Evolutionary conservation across 2,329 filamentous ascomycete genomes (phyloP), one percentile per base, ranked within the genome.

Genomic region (Monilinia polystroma): DNA sequence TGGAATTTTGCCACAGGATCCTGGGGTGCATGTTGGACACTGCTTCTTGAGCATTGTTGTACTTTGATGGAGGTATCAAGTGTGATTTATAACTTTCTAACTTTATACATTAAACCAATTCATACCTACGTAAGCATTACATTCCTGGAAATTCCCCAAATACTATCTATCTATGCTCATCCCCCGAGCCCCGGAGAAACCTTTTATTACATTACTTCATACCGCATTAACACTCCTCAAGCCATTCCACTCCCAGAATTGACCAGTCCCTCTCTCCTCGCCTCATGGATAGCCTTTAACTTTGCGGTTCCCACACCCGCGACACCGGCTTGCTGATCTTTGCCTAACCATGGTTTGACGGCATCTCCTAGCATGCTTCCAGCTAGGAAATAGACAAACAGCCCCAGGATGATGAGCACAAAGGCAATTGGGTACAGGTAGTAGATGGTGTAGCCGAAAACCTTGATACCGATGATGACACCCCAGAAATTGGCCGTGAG

Each of bases 401-500:
- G 85, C 0, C 95, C 94, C 38, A 93, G 64, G 72, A 99, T 87
- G 77, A 99, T 98, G 72, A 93, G 83, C 12, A 96, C 91, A 78
- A 99, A 99, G 16, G 95, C 94, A 76, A 97, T 91, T 6, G 95
- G 94, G 79, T 99, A 99, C 80, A 97, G 84, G 83, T 87, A 97
- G 80, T 97, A 91, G 67, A 99, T 87, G 52, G 79, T 79, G 73
- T 90, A 86, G 55, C 89, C 87, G 75, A 99, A 96, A 59, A 98
- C 91, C 76, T 89, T 85, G 72, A 96, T 87, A 60, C 95, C 95
- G 73, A 99, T 94, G 72, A 96, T 90, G 69, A 96, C 90, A 71
- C 93, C 93, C 95, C 95, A 99, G 81, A 98, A 98, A 80, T 96
- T 97, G 73, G 89, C 92, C 2, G 95, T 98, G 68, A 99, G 83